Conservation (phyloP, 768 basidiomycete species). For the Lactifluus piperatus region DNA sequence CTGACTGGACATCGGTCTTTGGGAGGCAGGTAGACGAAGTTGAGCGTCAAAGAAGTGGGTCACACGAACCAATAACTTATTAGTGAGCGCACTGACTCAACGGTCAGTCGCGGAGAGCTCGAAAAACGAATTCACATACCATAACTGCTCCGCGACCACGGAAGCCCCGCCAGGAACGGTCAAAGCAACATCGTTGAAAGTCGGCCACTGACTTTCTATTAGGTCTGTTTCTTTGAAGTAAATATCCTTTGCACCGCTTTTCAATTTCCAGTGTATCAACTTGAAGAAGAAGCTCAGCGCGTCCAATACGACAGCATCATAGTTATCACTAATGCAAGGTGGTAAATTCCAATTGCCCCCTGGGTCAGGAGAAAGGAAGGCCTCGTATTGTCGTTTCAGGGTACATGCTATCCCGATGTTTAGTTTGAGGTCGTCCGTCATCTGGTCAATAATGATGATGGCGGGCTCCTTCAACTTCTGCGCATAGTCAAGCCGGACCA, state of each 20-base stretch:
- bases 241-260: constrained; percentile 83
- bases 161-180: constrained; percentile 81
- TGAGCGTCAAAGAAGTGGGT: constrained; percentile 94
- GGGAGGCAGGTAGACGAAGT: constrained; percentile 62
- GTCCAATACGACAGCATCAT: constrained; percentile 82
- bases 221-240: constrained; percentile 98
- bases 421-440: constrained; percentile 86
- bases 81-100: constrained; percentile 67
- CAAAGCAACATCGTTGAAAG: constrained; percentile 86
- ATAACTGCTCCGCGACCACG: constrained; percentile 91
- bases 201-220: constrained; percentile 94
- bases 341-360: constrained; percentile 85
- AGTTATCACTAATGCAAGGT: constrained; percentile 81
- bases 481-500: constrained; percentile 82
- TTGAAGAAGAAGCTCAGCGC: constrained; percentile 86
- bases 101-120: not conserved
- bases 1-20: constrained; percentile 17
- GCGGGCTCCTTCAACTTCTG: constrained; percentile 84
- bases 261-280: constrained; percentile 92
- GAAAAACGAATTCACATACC: constrained; percentile 41
- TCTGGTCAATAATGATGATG: constrained; percentile 85
- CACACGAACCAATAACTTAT: constrained; percentile 87
- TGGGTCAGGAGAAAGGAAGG: constrained; percentile 81
- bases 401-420: constrained; percentile 88
- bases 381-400: constrained; percentile 91